These are phyloP conservation scores for Phlebiopsis flavidoalba DNA, from an alignment of 768 basidiomycete species.

Conservation along the genomic window DNA sequence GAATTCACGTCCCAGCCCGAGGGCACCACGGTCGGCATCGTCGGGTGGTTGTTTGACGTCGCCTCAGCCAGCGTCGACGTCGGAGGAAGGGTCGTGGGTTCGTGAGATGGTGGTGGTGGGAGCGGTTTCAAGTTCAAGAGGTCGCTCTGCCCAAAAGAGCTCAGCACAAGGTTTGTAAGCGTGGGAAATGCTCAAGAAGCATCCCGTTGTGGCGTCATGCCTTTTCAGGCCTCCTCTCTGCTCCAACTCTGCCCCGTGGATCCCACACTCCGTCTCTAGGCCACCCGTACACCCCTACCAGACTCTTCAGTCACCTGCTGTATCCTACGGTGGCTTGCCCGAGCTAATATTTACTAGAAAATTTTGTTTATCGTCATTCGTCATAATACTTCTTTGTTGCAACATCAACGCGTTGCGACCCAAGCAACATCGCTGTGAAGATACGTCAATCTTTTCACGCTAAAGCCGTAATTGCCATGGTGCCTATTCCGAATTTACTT, in stretches of 20 bases:
- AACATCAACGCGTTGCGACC: neutral
- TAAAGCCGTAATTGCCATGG: neutral
- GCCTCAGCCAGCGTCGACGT: neutral
- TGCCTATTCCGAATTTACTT: neutral
- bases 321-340: neutral
- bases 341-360: neutral
- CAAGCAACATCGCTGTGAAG: neutral
- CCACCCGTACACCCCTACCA: no score
- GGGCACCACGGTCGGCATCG: neutral
- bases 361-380: neutral
- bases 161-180: neutral
- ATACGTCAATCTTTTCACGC: neutral
- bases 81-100: no score
- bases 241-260: neutral
- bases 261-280: neutral
- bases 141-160: neutral
- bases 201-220: constrained; percentile 1
- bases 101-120: neutral
- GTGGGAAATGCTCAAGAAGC: constrained; percentile 1
- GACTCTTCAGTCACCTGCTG: no score
- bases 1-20: neutral
- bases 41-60: neutral
- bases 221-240: neutral
- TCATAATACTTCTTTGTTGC: neutral
- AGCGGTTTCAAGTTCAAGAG: neutral